phyloP scores from a whole-genome alignment of 1,284 basidiomycete genomes.

The Ustilago xerochloae region DNA sequence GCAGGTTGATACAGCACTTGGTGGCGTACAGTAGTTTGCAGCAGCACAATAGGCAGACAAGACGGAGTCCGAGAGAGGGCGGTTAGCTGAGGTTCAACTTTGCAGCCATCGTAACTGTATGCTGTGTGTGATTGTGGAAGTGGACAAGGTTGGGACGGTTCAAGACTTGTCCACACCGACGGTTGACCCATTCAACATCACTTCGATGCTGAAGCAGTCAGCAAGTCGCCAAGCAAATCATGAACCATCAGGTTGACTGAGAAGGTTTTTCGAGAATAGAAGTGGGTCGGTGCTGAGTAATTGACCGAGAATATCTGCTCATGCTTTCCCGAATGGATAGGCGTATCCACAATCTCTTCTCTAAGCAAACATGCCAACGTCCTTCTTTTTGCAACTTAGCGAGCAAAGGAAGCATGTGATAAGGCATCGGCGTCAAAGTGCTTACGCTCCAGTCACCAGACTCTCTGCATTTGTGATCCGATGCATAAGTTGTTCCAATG shows the following conservation, averaged over 20 bases:
- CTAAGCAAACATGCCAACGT: background rate
- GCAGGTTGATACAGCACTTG: no score
- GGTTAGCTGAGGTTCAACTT: background rate
- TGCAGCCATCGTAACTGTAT: background rate
- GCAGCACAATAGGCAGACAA: no score
- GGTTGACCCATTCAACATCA: background rate
- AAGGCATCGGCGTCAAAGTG: no score
- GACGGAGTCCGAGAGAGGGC: background rate
- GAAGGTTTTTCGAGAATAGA: background rate
- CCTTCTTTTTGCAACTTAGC: background rate
- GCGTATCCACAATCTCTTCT: background rate
- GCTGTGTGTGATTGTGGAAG: no score
- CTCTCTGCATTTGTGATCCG: no score
- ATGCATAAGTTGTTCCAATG: no score
- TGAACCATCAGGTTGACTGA: no score
- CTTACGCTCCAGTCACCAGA: no score
- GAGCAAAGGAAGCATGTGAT: no score
- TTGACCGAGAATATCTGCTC: background rate
- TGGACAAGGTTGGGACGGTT: slow-evolving; percentile 7
- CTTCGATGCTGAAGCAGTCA: background rate
- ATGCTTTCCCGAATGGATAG: background rate
- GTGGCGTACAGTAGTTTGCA: no score
- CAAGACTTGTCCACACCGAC: background rate
- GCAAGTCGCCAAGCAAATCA: no score
- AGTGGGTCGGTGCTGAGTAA: background rate